Conservation (phyloP, 768 basidiomycete genomes). For the Cubamyces lactineus region DNA sequence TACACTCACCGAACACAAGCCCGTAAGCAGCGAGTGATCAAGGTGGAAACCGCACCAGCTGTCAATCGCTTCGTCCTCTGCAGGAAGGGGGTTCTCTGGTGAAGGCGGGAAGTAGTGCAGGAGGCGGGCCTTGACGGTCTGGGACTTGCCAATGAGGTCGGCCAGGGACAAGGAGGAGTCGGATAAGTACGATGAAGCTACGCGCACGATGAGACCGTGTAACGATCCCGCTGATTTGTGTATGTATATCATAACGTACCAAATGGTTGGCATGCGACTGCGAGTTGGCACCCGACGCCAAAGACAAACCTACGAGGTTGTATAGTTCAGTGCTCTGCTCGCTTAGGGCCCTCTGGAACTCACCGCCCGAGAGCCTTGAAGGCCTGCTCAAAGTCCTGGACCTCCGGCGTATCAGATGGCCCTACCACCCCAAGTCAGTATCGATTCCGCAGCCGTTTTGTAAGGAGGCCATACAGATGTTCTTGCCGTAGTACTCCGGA, state of each 20-base stretch:
- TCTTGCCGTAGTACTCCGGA: slow-evolving; percentile 85
- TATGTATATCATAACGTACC: slow-evolving; percentile 47
- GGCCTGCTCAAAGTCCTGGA: slow-evolving; percentile 81
- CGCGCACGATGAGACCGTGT: neutral
- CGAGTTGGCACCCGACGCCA: slow-evolving; percentile 78
- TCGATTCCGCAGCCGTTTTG: neutral
- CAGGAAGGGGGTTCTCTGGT: slow-evolving; percentile 39
- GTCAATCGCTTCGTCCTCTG: slow-evolving; percentile 71
- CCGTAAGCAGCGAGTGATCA: slow-evolving; percentile 90
- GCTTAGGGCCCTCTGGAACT: slow-evolving; percentile 6
- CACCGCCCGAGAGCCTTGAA: slow-evolving; percentile 86
- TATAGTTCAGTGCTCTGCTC: neutral
- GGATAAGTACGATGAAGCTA: slow-evolving; percentile 67
- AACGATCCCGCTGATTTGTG: neutral
- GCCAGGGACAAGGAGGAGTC: slow-evolving; percentile 72
- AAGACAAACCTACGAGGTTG: slow-evolving; percentile 65
- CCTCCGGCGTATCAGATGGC: slow-evolving; percentile 61
- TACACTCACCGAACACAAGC: slow-evolving; percentile 77
- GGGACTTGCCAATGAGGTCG: slow-evolving; percentile 71
- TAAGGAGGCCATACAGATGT: slow-evolving; percentile 67
- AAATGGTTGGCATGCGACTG: slow-evolving; percentile 89
- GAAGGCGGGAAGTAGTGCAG: slow-evolving; percentile 93
- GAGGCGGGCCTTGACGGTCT: slow-evolving; percentile 88
- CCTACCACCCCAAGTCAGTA: slow-evolving; percentile 43
- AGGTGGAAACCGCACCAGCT: slow-evolving; percentile 96